Base-by-base conservation (phyloP, 2,329 filamentous ascomycete species). In the Diaporthe sp. region DNA sequence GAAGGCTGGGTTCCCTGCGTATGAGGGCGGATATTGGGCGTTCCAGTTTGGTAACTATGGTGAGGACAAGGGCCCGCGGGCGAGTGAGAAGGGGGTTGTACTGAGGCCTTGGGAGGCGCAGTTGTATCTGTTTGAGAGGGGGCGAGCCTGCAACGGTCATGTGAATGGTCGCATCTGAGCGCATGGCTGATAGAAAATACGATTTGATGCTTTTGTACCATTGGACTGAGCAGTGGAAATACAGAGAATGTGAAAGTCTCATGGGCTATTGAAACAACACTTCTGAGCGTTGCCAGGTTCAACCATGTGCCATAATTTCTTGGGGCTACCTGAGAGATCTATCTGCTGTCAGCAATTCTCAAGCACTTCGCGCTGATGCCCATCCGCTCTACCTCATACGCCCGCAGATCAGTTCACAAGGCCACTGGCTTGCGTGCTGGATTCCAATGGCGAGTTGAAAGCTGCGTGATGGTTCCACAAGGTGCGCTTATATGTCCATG, bases 71-170 rank as follows among this genome's bases (percentile, higher is more conserved):
- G 75, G 65, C 8, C 67, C 59, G 1, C 77, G 78, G 10, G 73
- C 72, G 12, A 69, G 46, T 8, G 76, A 72, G 8, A 76, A 42
- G 6, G 73, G 69, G 22, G 77, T 78, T 62, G 79, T 15, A 31
- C 68, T 85, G 67, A 77, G 82, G 51, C 80, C 83, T 3, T 85
- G 82, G 82, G 83, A 85, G 75, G 83, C 81, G 1, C 80, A 82
- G 31, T 53, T 85, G 19, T 84, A 85, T 70, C 51, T 83, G 75
- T 67, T 74, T 61, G 67, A 72, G 22, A 57, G 39, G 17, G 59
- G 25, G 17, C 51, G 58, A 73, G 71, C 37, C 12, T 28, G 22
- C 17, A 68, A 53, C n/a, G 65, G 46, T 25, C 57, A 71, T 57
- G 49, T 62, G 22, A 70, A 49, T n/a, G 57, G 44, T 13, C 55